Evolutionary conservation across 1,284 basidiomycete genomes (phyloP).

Genomic region (Inonotus hispidus): DNA sequence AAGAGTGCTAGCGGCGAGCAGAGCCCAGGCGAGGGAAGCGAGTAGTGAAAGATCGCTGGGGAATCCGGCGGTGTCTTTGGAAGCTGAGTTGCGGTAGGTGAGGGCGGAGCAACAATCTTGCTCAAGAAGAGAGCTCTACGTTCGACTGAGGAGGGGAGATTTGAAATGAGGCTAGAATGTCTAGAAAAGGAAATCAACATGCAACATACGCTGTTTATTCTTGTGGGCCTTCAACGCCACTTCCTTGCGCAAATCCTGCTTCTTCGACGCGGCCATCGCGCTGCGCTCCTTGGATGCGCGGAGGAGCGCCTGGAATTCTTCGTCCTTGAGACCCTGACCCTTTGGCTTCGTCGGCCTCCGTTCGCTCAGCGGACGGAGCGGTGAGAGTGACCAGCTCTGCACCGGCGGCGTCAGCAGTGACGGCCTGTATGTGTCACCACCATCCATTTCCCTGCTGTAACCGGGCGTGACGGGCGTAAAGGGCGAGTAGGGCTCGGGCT

Average conservation of each 20-base stretch:
- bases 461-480: slow-evolving; percentile 31
- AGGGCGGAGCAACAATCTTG: slow-evolving; percentile 61
- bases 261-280: slow-evolving; percentile 40
- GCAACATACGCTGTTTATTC: slow-evolving; percentile 62
- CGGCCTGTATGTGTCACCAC: slow-evolving; percentile 46
- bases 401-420: slow-evolving; percentile 56
- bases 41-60: slow-evolving; percentile 62
- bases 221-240: slow-evolving; percentile 67
- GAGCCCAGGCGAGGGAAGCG: slow-evolving; percentile 61
- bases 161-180: slow-evolving; percentile 3
- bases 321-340: slow-evolving; percentile 53
- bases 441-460: slow-evolving; percentile 31
- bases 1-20: slow-evolving; percentile 57
- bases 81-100: slow-evolving; percentile 47
- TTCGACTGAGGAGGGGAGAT: slow-evolving; percentile 43
- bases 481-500: slow-evolving; percentile 55
- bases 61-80: slow-evolving; percentile 68
- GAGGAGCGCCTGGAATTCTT: slow-evolving; percentile 59
- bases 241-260: slow-evolving; percentile 63
- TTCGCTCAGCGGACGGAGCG: slow-evolving; percentile 41
- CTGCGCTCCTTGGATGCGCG: slow-evolving; percentile 36
- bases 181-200: neutral
- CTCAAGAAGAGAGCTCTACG: slow-evolving; percentile 70
- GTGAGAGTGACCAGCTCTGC: slow-evolving; percentile 40
- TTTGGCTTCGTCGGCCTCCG: slow-evolving; percentile 18